These are phyloP conservation scores for Penicillium mononematosum DNA, from an alignment of 495 filamentous ascomycete species.

Conservation along the genomic window DNA sequence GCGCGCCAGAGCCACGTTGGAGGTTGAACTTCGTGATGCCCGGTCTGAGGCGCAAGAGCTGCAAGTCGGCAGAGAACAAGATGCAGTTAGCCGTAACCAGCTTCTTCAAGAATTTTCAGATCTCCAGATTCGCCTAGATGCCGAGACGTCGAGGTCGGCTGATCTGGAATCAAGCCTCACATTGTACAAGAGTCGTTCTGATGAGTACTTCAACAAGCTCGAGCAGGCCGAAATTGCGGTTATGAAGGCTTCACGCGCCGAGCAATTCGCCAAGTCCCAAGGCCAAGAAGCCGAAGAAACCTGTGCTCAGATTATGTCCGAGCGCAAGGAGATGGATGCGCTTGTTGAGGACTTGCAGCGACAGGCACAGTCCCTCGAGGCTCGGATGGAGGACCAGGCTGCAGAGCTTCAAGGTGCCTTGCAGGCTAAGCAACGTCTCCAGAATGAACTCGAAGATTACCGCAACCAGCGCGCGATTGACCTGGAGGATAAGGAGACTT, in stretches of 20 bases:
- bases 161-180: conserved; percentile 82
- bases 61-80: conserved; percentile 73
- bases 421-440: conserved; percentile 90
- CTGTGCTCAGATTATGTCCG: conserved; percentile 85
- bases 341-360: conserved; percentile 87
- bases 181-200: conserved; percentile 88
- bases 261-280: conserved; percentile 90
- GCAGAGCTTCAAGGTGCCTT: conserved; percentile 83
- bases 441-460: conserved; percentile 98
- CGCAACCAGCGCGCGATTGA: conserved; percentile 92
- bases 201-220: conserved; percentile 97
- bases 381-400: conserved; percentile 86
- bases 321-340: conserved; percentile 85
- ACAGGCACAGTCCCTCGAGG: conserved; percentile 84
- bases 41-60: conserved; percentile 82
- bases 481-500: conserved; percentile 93
- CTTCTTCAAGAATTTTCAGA: conserved; percentile 91
- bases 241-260: conserved; percentile 85
- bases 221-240: conserved; percentile 96
- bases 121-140: conserved; percentile 88
- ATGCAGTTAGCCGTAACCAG: conserved; percentile 77
- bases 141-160: conserved; percentile 77
- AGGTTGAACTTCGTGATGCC: conserved; percentile 87
- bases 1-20: conserved; percentile 69
- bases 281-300: conserved; percentile 87